Evolutionary conservation across 441 rosid genomes (phyloP), one percentile per base, ranked within the genome.

Genomic region (Euphorbia schlechtendalii): DNA sequence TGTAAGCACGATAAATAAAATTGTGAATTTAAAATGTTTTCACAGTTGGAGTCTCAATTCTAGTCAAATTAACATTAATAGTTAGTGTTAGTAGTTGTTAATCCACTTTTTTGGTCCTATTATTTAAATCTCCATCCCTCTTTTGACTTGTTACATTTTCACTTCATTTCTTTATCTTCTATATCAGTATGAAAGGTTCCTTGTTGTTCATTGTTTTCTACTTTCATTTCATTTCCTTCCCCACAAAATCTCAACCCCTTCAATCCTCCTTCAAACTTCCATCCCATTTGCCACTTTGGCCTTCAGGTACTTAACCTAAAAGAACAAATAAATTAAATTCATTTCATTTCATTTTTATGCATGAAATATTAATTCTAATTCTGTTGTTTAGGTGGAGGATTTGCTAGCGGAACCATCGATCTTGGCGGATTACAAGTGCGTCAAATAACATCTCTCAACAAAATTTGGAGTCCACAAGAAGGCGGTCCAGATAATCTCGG

Each of bases 401-500:
- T 89, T 73, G 95, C 81, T n/a, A 79, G 49, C 40, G 86, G 86
- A 61, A 73, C 67, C 32, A 76, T 92, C 51, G 89, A 86, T 69
- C 78, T 92, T 0, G 98, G 96, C 57, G 98, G 91, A 40, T 71
- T 92, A 7, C 69, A 80, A 69, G 93, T 87, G 8, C 51, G 78
- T 69, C 90, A 76, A 65, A 77, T 83, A 45, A 76, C 87, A 49
- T 73, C 92, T n/a, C 77, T 89, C 48, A 71, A 68, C 60, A 83
- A 86, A 77, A 80, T 87, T 20, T 89, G 96, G 96, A 76, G 84
- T 0, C 68, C 81, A 12, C 72, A 76, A 1, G 88, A 87, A 74
- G 95, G 95, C 0, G 98, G 96, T 45, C 90, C 84, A 6, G 82
- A 79, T 61, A 84, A 89, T 61, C 73, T 77, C 4, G 96, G 98